Conservation (phyloP, 768 basidiomycete genomes). For the Gelatoporia subvermispora region DNA sequence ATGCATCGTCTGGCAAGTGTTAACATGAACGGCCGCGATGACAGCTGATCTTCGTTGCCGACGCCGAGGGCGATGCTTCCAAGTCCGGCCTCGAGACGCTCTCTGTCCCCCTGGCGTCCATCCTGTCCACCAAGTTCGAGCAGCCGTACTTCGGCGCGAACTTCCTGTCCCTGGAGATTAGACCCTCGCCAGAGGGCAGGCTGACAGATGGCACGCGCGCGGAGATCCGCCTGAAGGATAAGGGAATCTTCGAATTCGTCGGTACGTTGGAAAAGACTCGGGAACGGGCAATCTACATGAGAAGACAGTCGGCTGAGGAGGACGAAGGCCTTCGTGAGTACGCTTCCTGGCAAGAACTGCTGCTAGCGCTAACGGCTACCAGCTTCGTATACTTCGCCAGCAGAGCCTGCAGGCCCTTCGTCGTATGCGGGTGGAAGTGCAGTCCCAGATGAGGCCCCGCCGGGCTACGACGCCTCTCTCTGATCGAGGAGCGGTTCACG, state of each 20-base stretch:
- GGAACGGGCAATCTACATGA: constrained; percentile 74
- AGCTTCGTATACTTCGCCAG: constrained; percentile 18
- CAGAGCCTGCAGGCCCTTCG: constrained; percentile 9
- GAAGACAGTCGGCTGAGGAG: constrained; percentile 50
- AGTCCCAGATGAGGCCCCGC: constrained; percentile 22
- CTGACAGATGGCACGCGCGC: constrained; percentile 57
- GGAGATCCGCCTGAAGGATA: constrained; percentile 65
- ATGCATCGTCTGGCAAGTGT: not conserved
- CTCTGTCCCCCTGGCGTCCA: constrained; percentile 54
- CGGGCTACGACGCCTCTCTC: constrained; percentile 20
- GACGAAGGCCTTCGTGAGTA: constrained; percentile 61
- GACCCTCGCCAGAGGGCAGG: constrained; percentile 63
- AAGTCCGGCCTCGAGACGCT: constrained; percentile 36
- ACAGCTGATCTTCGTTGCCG: constrained; percentile 57
- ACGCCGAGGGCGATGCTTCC: constrained; percentile 4
- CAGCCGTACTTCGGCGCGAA: constrained; percentile 73
- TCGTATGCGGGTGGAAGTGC: constrained; percentile 5
- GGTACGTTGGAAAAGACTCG: constrained; percentile 71
- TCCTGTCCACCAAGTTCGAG: constrained; percentile 67
- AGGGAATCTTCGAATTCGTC: constrained; percentile 70
- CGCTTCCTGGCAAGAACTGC: not conserved
- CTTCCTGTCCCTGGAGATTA: constrained; percentile 60
- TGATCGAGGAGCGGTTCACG: not conserved
- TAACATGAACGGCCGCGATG: not conserved
- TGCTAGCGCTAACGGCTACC: not conserved